phyloP scores from a whole-genome alignment of 805 yeast genomes.

The Ogataea chonburiensis region DNA sequence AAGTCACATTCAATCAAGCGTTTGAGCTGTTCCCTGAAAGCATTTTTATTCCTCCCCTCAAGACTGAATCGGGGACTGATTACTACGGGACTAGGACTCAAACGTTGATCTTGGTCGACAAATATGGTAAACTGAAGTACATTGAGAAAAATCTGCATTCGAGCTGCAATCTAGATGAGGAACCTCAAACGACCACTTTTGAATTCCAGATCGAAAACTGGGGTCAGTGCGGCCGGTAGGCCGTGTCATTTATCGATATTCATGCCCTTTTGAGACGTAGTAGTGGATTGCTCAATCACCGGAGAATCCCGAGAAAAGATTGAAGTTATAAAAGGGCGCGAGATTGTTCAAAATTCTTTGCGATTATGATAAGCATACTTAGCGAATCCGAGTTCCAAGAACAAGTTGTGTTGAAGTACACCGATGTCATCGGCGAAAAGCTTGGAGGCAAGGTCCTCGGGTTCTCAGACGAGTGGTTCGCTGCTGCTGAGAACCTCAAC shows the following conservation, averaged over 20 bases:
- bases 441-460: conserved; percentile 73
- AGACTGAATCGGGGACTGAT: conserved; percentile 25
- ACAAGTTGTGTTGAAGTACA: conserved; percentile 49
- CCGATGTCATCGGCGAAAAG: conserved; percentile 79
- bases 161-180: conserved; percentile 37
- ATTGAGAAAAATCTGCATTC: conserved; percentile 60
- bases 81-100: conserved; percentile 89
- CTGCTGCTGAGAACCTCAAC: conserved; percentile 83
- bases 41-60: conserved; percentile 72
- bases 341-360: neutral
- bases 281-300: conserved; percentile 8
- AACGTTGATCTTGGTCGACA: conserved; percentile 64
- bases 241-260: conserved; percentile 12
- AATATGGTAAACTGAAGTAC: conserved; percentile 50
- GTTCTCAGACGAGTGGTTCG: conserved; percentile 92
- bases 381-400: conserved; percentile 43
- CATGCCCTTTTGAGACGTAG: conserved; percentile 13
- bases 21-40: conserved; percentile 51
- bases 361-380: conserved; percentile 17
- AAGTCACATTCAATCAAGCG: conserved; percentile 26
- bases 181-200: conserved; percentile 18
- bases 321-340: conserved; percentile 1
- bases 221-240: conserved; percentile 1
- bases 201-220: conserved; percentile 23
- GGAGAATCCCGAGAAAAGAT: conserved; percentile 15